Evolutionary conservation across 768 basidiomycete genomes (phyloP), one percentile per base, ranked within the genome.

Genomic region (Amanita rubescens): DNA sequence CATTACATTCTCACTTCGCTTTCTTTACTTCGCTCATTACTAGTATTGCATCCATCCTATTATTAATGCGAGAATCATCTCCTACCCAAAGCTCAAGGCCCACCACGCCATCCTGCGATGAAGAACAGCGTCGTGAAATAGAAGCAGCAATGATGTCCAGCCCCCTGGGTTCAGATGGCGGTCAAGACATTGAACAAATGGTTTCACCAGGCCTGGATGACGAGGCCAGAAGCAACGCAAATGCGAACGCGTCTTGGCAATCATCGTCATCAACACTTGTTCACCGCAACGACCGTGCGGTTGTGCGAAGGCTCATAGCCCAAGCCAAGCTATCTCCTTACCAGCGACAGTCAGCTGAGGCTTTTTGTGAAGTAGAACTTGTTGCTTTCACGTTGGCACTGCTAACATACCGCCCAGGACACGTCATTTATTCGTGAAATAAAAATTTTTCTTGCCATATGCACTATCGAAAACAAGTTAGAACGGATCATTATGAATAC

Each of bases 401-500:
- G n/a, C 27, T 47, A 27, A 34, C 19, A 27, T 30, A 47, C 20
- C 19, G 20, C 19, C 11, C 17, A 41, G 39, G 19, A 3, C 39
- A 4, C 39, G 19, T 17, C 39, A 41, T 5, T 41, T 41, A 11
- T 5, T 41, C 39, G 39, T 41, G 35, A 48, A 25, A n/a, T 41
- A 5, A 20, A 41, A 20, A 4, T 41, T 3, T 41, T 41, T 41
- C n/a, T 41, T 41, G 39, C 39, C 10, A 3, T 32, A 27, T 35
- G 30, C 17, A 14, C 27, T 19, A 4, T 56, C 4, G 20, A 58
- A 19, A 56, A 54, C 43, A 50, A 56, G 20, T 24, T 60, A 19
- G 45, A 52, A 11, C 34, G 42, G 3, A 53, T 58, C 15, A 33
- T 55, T 20, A 22, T 34, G 2, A 32, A 45, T 24, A 22, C 20